phyloP scores from a whole-genome alignment of 495 filamentous ascomycete species.

The Endocarpon pusillum region DNA sequence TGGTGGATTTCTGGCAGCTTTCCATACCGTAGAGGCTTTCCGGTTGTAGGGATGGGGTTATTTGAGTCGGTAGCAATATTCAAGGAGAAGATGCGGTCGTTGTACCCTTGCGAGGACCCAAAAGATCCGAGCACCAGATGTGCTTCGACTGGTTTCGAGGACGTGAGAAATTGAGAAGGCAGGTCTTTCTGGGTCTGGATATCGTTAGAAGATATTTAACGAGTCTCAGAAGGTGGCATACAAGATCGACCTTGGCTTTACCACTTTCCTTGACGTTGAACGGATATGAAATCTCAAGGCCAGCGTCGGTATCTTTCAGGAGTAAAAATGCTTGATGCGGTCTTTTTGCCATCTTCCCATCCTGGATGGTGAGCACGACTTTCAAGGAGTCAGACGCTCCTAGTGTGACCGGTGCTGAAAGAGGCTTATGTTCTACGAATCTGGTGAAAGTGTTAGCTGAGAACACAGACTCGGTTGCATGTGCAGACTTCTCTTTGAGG shows the following conservation, averaged over 20 bases:
- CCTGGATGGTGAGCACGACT: constrained; percentile 61
- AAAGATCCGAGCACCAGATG: constrained; percentile 76
- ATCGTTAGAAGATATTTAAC: neutral
- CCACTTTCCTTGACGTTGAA: constrained; percentile 74
- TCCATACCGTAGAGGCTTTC: constrained; percentile 60
- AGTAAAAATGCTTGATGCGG: constrained; percentile 90
- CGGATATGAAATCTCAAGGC: constrained; percentile 78
- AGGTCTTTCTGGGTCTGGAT: constrained; percentile 74
- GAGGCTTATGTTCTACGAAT: constrained; percentile 40
- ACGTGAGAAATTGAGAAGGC: constrained; percentile 60
- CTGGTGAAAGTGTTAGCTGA: constrained; percentile 25
- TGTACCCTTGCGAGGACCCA: constrained; percentile 50
- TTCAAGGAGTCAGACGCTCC: constrained; percentile 59
- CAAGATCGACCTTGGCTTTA: constrained; percentile 68
- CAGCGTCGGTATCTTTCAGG: constrained; percentile 52
- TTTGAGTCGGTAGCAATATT: constrained; percentile 39
- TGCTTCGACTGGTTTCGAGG: constrained; percentile 49
- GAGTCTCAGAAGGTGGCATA: constrained; percentile 24
- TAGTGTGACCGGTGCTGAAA: constrained; percentile 48
- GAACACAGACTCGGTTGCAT: constrained; percentile 1
- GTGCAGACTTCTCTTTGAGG: constrained; percentile 55
- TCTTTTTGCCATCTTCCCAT: constrained; percentile 58
- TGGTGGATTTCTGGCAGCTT: constrained; percentile 75
- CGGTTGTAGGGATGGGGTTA: constrained; percentile 35
- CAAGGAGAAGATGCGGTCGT: constrained; percentile 49